Conservation (phyloP, 805 yeast genomes). For the Teunomyces tritomae region DNA sequence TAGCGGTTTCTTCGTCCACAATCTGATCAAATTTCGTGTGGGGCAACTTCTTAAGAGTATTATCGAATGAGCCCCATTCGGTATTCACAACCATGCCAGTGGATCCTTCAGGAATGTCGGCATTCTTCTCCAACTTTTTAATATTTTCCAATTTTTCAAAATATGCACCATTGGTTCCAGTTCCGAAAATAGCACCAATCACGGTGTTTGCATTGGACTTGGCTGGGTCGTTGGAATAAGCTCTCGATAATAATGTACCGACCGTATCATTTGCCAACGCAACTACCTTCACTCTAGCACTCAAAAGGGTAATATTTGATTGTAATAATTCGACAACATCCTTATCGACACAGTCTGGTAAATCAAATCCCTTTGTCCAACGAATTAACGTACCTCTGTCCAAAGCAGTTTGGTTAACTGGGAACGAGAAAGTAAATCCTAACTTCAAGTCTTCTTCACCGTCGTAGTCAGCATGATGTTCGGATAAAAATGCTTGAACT, state of each 20-base stretch:
- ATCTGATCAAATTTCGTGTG: conserved; percentile 70
- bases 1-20: conserved; percentile 72
- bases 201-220: conserved; percentile 72
- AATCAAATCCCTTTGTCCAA: conserved; percentile 95
- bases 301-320: conserved; percentile 55
- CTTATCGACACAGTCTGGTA: conserved; percentile 78
- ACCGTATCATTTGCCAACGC: conserved; percentile 96
- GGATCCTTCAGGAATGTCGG: conserved; percentile 41
- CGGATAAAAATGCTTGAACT: conserved; percentile 59
- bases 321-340: conserved; percentile 80
- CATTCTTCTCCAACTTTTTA: conserved; percentile 62
- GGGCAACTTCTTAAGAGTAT: conserved; percentile 72
- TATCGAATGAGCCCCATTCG: conserved; percentile 98
- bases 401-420: conserved; percentile 81
- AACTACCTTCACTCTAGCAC: conserved; percentile 66
- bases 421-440: conserved; percentile 95
- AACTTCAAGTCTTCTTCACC: conserved; percentile 48
- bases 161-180: conserved; percentile 97
- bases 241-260: conserved; percentile 86
- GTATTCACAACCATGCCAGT: conserved; percentile 85
- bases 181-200: conserved; percentile 91
- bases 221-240: conserved; percentile 66
- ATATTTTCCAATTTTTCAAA: conserved; percentile 73
- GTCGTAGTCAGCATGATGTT: conserved; percentile 55
- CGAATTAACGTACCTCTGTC: conserved; percentile 78